Evolutionary conservation across 345 rosid genomes (phyloP).

Genomic region (Euclidium syriacum): DNA sequence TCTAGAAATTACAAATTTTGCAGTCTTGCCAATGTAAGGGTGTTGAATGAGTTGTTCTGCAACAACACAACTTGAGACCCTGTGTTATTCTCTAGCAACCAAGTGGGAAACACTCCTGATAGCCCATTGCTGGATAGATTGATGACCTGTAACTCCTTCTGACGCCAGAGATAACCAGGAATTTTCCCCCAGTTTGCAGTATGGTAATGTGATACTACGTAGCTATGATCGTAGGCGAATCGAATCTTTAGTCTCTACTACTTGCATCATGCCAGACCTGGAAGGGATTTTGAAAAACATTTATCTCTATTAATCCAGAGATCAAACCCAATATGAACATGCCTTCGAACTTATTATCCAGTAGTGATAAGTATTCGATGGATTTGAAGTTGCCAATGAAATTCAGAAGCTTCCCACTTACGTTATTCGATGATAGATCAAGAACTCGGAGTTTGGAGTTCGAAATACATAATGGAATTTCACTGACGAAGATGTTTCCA

Average conservation of each 20-base stretch:
- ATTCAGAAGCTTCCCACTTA: constrained; percentile 13
- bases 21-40: too few species aligned
- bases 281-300: constrained; percentile 16
- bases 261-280: background rate
- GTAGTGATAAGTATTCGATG: constrained; percentile 10
- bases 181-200: too few species aligned
- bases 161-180: too few species aligned
- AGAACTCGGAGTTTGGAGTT: constrained; percentile 15
- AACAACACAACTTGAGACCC: too few species aligned
- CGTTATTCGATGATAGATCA: constrained; percentile 12
- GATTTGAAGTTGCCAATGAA: constrained; percentile 1
- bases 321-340: background rate
- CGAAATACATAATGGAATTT: constrained; percentile 6
- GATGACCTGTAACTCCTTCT: too few species aligned
- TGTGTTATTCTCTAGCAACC: too few species aligned
- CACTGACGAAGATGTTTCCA: constrained; percentile 14
- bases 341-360: constrained; percentile 11
- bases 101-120: too few species aligned
- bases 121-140: too few species aligned
- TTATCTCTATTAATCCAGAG: background rate
- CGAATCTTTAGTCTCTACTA: background rate
- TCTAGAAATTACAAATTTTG: too few species aligned
- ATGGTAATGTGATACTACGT: too few species aligned
- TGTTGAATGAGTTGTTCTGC: too few species aligned
- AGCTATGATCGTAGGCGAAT: too few species aligned